Base-by-base conservation (phyloP, 169 alveolate species). In the Plasmodium berghei region DNA sequence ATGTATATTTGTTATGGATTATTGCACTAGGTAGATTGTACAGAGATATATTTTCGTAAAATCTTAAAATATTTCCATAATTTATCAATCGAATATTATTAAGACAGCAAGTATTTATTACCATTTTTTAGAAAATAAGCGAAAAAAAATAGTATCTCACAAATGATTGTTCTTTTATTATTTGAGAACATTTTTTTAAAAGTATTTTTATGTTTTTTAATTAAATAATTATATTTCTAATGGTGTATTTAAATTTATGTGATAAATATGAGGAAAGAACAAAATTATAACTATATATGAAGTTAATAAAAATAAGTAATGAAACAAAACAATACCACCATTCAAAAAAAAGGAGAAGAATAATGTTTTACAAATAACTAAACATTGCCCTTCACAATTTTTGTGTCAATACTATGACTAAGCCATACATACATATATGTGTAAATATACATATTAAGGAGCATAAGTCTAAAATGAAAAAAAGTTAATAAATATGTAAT, bases 171-270 rank as follows among this genome's bases (percentile, higher is more conserved):
- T 63, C 54, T 77, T 42, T 28, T 26, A 28, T 63, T 77, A 10
- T 46, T 77, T 18, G 66, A 58, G 66, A 63, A 77, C 89, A 77
- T 77, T 59, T 56, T 73, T 73, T 42, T 42, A 56, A 52, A 34
- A 34, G 5, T 34, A 34, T 3, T 34, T 34, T 34, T 59, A 73
- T 34, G 0, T 22, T 55, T 59, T 28, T 42, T 73, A 58, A 56
- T 42, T n/a, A 59, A 58, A 42, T 12, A 16, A 45, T 5, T 67
- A 67, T 14, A 18, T 26, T 73, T 73, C 72, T 58, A 49, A 1
- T 48, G 1, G 49, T 73, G 26, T n/a, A 3, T 2, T 12, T 16
- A 52, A 52, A 52, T 34, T 34, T 34, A 34, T 34, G 42, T 3
- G 0, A 8, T 34, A 34, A 34, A 3, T 34, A 34, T 34, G 42